phyloP scores from a whole-genome alignment of 345 rosid genomes.

The Mangifera indica region DNA sequence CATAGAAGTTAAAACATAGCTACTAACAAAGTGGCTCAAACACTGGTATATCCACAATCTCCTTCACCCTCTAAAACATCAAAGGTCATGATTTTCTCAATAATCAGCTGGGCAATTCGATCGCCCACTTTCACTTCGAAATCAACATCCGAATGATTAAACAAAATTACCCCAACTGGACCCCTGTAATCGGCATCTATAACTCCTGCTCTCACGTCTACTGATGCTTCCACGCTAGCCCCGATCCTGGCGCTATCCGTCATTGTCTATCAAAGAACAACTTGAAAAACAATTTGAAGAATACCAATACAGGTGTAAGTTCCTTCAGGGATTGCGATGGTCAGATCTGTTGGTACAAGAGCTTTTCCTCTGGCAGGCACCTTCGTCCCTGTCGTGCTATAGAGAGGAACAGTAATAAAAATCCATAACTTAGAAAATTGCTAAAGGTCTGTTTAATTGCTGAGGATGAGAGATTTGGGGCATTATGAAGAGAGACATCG shows the following conservation, averaged over 20 bases:
- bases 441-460: too few relatives aligned
- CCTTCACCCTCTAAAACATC: conserved; percentile 71
- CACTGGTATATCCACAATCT: conserved; percentile 84
- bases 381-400: conserved; percentile 54
- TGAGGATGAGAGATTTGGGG: too few relatives aligned
- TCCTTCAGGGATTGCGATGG: conserved; percentile 58
- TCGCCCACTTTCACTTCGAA: conserved; percentile 67
- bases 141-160: conserved; percentile 60
- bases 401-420: neutral
- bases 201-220: conserved; percentile 81
- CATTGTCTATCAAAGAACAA: neutral
- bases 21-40: conserved; percentile 20
- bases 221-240: conserved; percentile 75
- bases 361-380: conserved; percentile 88
- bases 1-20: neutral
- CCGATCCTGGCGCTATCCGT: conserved; percentile 62
- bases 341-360: conserved; percentile 70
- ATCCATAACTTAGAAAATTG: too few relatives aligned
- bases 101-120: conserved; percentile 63
- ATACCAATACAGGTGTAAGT: conserved; percentile 57
- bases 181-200: conserved; percentile 81
- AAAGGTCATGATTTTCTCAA: conserved; percentile 72
- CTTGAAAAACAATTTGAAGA: neutral
- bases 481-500: too few relatives aligned
- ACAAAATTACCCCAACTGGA: conserved; percentile 72